Conservation (phyloP, 306 rosid species). For the Cyclanthera cordifolia region DNA sequence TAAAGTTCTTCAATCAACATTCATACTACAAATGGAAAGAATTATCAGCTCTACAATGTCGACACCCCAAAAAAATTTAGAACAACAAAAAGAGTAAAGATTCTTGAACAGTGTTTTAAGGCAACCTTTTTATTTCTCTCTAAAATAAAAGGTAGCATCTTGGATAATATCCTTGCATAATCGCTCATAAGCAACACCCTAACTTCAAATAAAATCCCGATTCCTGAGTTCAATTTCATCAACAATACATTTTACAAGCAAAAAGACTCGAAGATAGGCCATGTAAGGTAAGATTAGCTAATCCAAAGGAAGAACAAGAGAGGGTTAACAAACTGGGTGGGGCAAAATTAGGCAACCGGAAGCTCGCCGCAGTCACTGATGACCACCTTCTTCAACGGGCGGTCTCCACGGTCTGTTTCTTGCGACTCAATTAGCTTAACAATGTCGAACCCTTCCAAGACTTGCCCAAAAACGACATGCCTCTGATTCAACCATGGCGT, state of each 20-base stretch:
- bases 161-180: not conserved
- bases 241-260: not conserved
- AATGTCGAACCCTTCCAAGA: conserved; percentile 80
- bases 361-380: conserved; percentile 76
- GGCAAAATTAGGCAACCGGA: conserved; percentile 45
- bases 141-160: too few species aligned
- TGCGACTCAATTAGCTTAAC: conserved; percentile 69
- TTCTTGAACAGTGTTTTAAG: not conserved
- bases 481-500: conserved; percentile 89
- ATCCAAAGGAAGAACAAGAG: conserved; percentile 9
- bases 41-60: too few species aligned
- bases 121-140: conserved; percentile 2
- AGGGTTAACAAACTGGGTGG: not conserved
- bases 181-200: not conserved
- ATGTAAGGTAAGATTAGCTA: conserved; percentile 10
- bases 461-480: conserved; percentile 98
- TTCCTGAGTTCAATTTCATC: conserved; percentile 5
- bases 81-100: too few species aligned
- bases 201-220: conserved; percentile 9
- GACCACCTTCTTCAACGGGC: conserved; percentile 82
- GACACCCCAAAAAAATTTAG: too few species aligned
- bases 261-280: conserved; percentile 8
- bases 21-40: too few species aligned
- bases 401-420: conserved; percentile 87
- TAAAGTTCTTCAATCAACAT: too few species aligned